phyloP scores from a whole-genome alignment of 2,329 filamentous ascomycete species.

The Curvularia verruculosa region DNA sequence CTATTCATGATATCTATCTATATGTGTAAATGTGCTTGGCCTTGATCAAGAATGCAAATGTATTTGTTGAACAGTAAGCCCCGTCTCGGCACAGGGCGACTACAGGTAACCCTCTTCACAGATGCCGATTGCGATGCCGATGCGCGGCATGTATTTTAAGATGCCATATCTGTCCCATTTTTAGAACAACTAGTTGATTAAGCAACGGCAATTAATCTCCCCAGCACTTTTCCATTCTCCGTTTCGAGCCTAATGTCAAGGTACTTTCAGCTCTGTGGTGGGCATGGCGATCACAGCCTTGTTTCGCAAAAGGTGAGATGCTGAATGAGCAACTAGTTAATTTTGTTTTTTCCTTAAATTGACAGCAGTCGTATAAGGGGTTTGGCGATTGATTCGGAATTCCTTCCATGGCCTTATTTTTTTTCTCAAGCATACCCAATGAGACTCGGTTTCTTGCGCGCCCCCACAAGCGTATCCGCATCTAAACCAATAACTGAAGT shows the following conservation, averaged over 20 bases:
- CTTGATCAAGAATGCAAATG: neutral
- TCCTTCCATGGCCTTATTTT: neutral
- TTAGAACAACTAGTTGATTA: neutral
- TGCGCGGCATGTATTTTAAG: neutral
- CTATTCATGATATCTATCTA: neutral
- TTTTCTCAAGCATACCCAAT: neutral
- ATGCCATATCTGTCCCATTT: neutral
- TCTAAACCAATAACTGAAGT: neutral
- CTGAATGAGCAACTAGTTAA: neutral
- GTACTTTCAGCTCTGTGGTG: neutral
- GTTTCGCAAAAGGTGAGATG: neutral
- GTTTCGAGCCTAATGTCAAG: neutral
- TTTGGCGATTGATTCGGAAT: neutral
- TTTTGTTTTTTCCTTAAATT: neutral
- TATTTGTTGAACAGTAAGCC: slow-evolving; percentile 5
- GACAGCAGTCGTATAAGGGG: neutral
- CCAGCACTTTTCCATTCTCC: neutral
- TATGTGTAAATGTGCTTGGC: neutral
- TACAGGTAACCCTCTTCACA: neutral
- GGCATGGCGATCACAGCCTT: neutral
- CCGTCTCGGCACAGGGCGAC: neutral
- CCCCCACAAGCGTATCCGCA: neutral
- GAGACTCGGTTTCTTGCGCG: neutral
- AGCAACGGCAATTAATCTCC: neutral
- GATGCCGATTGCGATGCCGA: neutral